These are phyloP conservation scores for Apophysomyces sp. DNA, from an alignment of 371 early-diverging fungal genomes.

Conservation along the genomic window DNA sequence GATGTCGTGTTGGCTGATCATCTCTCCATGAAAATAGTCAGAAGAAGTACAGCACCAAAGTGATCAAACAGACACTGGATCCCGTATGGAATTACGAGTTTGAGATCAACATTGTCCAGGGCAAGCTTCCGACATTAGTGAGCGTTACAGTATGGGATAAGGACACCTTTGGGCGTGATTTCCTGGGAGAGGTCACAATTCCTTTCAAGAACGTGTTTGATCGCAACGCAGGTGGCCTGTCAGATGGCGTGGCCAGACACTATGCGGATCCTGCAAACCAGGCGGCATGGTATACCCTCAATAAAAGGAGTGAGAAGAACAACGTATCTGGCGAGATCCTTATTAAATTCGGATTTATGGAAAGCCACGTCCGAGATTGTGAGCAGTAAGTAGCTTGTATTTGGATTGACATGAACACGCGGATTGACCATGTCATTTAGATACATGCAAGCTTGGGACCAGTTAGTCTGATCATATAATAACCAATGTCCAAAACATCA, in stretches of 20 bases:
- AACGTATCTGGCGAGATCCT: slow-evolving; percentile 43
- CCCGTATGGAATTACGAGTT: slow-evolving; percentile 79
- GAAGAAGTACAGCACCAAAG: slow-evolving; percentile 67
- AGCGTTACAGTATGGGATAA: slow-evolving; percentile 59
- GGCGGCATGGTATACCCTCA: slow-evolving; percentile 31
- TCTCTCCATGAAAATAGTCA: slow-evolving; percentile 42
- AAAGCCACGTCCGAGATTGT: slow-evolving; percentile 33
- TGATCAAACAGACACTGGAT: slow-evolving; percentile 65
- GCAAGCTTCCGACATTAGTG: slow-evolving; percentile 42
- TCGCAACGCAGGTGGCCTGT: slow-evolving; percentile 40
- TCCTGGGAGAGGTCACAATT: slow-evolving; percentile 62
- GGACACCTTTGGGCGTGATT: slow-evolving; percentile 60
- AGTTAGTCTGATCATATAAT: background rate
- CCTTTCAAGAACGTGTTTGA: slow-evolving; percentile 58
- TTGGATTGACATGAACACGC: background rate
- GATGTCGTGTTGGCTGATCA: too few species aligned
- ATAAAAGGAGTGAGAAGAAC: slow-evolving; percentile 39
- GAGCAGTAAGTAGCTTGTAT: slow-evolving; percentile 27
- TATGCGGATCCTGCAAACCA: slow-evolving; percentile 54
- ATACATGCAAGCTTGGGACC: slow-evolving; percentile 1
- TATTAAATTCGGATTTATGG: slow-evolving; percentile 44
- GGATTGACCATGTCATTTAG: background rate
- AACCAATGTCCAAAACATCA: background rate
- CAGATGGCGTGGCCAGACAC: slow-evolving; percentile 43
- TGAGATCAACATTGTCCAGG: slow-evolving; percentile 55